These are phyloP conservation scores for Solanum hybrid DNA, from an alignment of 305 asterid genomes.

Conservation along the genomic window DNA sequence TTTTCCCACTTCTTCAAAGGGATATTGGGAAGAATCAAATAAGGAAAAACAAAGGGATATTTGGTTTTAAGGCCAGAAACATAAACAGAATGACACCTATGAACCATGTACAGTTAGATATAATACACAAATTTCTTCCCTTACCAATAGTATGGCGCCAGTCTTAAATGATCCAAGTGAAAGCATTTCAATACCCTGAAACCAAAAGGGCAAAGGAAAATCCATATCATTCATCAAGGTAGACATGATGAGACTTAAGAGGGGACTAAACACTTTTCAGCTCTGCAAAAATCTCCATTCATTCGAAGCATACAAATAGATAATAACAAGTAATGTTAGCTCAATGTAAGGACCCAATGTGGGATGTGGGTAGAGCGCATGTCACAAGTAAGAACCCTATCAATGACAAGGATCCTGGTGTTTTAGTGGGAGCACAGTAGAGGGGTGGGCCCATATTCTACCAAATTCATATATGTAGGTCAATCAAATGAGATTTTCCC, in stretches of 20 bases:
- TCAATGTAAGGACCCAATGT: not conserved
- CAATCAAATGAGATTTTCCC: not conserved
- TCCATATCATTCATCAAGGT: not conserved
- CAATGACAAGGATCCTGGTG: not conserved
- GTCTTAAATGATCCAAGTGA: slow-evolving; percentile 98
- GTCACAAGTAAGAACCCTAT: not conserved
- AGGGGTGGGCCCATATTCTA: not conserved
- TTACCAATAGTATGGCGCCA: slow-evolving; percentile 94
- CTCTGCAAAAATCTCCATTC: not conserved
- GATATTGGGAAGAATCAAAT: not conserved
- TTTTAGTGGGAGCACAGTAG: not conserved
- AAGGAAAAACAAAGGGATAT: not conserved
- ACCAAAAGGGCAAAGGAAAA: not conserved
- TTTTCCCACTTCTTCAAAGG: not conserved
- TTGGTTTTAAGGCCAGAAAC: not conserved
- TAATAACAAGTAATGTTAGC: not conserved
- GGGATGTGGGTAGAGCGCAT: not conserved
- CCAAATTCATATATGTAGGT: not conserved
- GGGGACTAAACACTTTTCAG: not conserved
- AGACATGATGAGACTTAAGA: not conserved
- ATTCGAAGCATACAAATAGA: not conserved
- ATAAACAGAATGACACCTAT: not conserved
- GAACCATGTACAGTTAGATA: not conserved
- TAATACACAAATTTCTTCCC: not conserved
- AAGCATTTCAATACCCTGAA: slow-evolving; percentile 98